Conservation (phyloP, 108 stramenopile genomes). For the Cylindrotheca closterium region DNA sequence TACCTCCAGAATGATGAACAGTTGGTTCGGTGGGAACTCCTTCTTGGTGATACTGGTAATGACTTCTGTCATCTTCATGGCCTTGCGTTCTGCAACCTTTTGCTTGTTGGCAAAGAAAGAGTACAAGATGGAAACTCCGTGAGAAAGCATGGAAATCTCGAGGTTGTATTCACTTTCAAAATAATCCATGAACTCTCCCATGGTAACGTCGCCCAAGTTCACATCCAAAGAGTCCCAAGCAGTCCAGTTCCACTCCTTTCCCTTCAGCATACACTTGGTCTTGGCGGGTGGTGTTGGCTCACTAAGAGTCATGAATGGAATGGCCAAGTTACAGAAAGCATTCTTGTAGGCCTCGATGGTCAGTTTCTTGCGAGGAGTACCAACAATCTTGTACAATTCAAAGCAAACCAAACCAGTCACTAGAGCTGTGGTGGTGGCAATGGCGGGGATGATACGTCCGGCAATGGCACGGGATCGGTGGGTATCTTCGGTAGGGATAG, state of each 20-base stretch:
- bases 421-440: conserved; percentile 98
- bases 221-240: conserved; percentile 96
- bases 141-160: conserved; percentile 95
- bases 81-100: conserved; percentile 93
- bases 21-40: conserved; percentile 83
- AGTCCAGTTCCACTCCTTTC: conserved; percentile 95
- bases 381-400: conserved; percentile 96
- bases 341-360: conserved; percentile 94
- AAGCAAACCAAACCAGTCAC: conserved; percentile 97
- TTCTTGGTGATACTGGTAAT: conserved; percentile 89
- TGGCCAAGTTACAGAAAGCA: conserved; percentile 92
- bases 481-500: conserved; percentile 96
- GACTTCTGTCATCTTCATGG: conserved; percentile 91
- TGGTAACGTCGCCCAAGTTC: conserved; percentile 82
- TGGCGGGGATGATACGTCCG: conserved; percentile 98
- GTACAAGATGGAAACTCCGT: conserved; percentile 95
- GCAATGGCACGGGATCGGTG: conserved; percentile 98
- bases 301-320: conserved; percentile 95
- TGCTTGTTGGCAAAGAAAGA: conserved; percentile 97
- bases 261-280: conserved; percentile 81
- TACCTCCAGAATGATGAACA: conserved; percentile 90
- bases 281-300: conserved; percentile 91
- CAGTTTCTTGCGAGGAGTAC: conserved; percentile 83
- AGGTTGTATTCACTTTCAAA: conserved; percentile 94
- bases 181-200: conserved; percentile 89